These are phyloP conservation scores for Debaryomyces singareniensis DNA, from an alignment of 1,139 yeast species.

Conservation along the genomic window DNA sequence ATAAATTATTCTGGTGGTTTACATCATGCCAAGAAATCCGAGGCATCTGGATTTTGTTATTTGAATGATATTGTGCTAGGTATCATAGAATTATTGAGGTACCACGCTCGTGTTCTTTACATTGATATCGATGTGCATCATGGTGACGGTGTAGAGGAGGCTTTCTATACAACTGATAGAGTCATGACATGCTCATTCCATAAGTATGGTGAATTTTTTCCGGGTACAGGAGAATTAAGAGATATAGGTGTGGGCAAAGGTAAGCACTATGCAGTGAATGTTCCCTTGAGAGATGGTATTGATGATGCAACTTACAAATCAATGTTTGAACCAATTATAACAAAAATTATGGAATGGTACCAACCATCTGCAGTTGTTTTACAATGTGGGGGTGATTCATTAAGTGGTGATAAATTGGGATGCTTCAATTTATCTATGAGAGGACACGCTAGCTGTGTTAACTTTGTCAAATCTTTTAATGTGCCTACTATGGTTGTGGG, in stretches of 20 bases:
- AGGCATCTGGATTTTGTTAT: conserved; percentile 95
- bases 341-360: conserved; percentile 83
- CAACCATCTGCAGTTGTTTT: conserved; percentile 90
- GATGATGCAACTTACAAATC: conserved; percentile 84
- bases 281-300: conserved; percentile 88
- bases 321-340: conserved; percentile 80
- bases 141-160: conserved; percentile 98
- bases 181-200: conserved; percentile 98
- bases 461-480: conserved; percentile 79
- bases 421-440: conserved; percentile 87
- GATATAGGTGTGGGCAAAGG: conserved; percentile 90
- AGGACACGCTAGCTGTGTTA: conserved; percentile 95
- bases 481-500: conserved; percentile 90
- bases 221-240: conserved; percentile 89
- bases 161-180: conserved; percentile 91
- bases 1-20: conserved; percentile 96
- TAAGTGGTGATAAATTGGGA: conserved; percentile 87
- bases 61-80: conserved; percentile 67
- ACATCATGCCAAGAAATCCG: conserved; percentile 94
- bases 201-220: conserved; percentile 94
- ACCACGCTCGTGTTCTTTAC: conserved; percentile 92
- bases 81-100: conserved; percentile 79
- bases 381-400: conserved; percentile 91
- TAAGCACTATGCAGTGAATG: conserved; percentile 78
- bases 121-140: conserved; percentile 96